Base-by-base conservation (phyloP, 345 rosid genomes). In the Iberis pinnata region DNA sequence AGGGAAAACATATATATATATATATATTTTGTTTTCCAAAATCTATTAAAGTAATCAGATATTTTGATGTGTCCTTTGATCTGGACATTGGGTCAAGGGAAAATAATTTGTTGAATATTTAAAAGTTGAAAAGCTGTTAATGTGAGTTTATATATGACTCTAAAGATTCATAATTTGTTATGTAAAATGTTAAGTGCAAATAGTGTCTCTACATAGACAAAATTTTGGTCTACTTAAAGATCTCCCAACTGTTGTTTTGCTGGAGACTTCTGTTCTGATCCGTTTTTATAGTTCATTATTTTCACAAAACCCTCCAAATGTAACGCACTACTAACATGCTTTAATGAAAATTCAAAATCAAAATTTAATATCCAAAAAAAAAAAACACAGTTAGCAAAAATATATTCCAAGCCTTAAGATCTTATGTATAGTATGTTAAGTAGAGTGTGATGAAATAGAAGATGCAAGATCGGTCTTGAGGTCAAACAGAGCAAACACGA, bases 181-280 rank as follows among this genome's bases (percentile, higher is more conserved):
- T 43, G 47, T 2, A 24, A 22, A 36, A 65, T 65, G 42, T 50
- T 14, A 65, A 20, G 56, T 22, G 12, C 10, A 9, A 7, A 0
- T 7, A 5, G 26, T 58, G 48, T n/a, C 70, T 33, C 70, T 43
- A 43, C 53, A 27, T 18, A 58, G 70, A 43, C 70, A 61, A 13
- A 32, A 9, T 9, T 6, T 43, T 12, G 9, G 51, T 42, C 36
- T 19, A 12, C n/a, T 53, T 6, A 33, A 22, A 42, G 8, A 36
- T 65, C 43, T 42, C 46, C 46, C 8, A 65, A 49, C 58, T 56
- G 46, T 65, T 49, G 12, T 13, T 12, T 13, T 24, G 58, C 64
- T 57, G 58, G 53, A 17, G 52, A 39, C 42, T 29, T 54, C 55
- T 63, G 19, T 7, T 44, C 17, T 11, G 45, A 22, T n/a, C n/a